Evolutionary conservation across 768 basidiomycete species (phyloP), one percentile per base, ranked within the genome.

Genomic region (Tubosaeta brunneosetosa): DNA sequence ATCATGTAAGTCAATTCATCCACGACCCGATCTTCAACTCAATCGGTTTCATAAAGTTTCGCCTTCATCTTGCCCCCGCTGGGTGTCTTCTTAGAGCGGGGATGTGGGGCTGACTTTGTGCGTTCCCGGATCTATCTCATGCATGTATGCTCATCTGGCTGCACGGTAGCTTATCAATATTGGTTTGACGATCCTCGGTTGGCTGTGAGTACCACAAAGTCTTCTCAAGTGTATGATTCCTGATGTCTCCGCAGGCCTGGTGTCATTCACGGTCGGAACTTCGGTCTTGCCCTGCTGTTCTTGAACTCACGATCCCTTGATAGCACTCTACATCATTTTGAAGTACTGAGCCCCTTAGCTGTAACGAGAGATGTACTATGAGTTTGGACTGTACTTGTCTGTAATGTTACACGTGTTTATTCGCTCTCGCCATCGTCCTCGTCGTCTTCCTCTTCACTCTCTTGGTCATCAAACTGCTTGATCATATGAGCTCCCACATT

Each of bases 81-180:
- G 3, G 91, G 86, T 51, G 93, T 95, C 25, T 92, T 93, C 73
- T 72, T 94, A 25, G 91, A 94, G 73, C 79, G 89, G 49, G 93
- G 93, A 25, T 94, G 91, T 66, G 73, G 75, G 33, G 82, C 79
- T 19, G 91, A 94, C 67, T 70, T 94, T 41, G 83, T 88, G 62
- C 47, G 84, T 79, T 37, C 48, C 53, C 12, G 27, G 12, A 13
- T 41, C 47, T 41, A 19, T 31, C 17, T 5, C 25, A 16, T n/a
- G 19, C 5, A n/a, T 32, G 31, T 19, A 6, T 29, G 16, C 42
- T 45, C 26, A 64, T 47, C 44, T 14, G 26, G 37, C 29, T 41
- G 26, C 37, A 31, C 16, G 11, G 26, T 44, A 69, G 68, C 51
- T 74, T 49, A 90, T 93, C 73, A 92, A 93, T 73, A 84, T 93